These are phyloP conservation scores for Cyclanthera cordifolia DNA, from an alignment of 306 rosid genomes.

Conservation along the genomic window DNA sequence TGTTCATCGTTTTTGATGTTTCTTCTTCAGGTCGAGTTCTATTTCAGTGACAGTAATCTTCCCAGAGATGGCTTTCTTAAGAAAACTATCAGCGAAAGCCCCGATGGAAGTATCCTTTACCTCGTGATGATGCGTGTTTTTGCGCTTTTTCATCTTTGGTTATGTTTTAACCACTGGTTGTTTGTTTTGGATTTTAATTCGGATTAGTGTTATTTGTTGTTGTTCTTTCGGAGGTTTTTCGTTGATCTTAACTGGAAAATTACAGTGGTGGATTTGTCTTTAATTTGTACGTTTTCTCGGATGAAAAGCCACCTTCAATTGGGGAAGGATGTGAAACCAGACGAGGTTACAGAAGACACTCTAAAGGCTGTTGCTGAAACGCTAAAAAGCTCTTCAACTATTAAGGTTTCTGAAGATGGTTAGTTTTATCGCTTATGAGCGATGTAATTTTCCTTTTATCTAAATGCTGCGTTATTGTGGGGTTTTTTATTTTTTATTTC, in stretches of 20 bases:
- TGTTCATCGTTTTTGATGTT: background rate
- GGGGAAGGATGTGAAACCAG: slow-evolving; percentile 42
- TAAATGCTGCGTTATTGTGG: background rate
- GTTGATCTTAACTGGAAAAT: slow-evolving; percentile 37
- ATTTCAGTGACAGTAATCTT: slow-evolving; percentile 90
- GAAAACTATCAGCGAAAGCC: slow-evolving; percentile 44
- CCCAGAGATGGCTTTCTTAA: slow-evolving; percentile 56
- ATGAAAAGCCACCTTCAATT: slow-evolving; percentile 62
- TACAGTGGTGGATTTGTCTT: slow-evolving; percentile 60
- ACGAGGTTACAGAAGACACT: slow-evolving; percentile 34
- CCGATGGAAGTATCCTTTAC: slow-evolving; percentile 77
- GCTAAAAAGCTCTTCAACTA: slow-evolving; percentile 36
- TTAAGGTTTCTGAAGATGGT: slow-evolving; percentile 84
- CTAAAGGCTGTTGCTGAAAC: slow-evolving; percentile 62
- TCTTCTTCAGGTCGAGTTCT: slow-evolving; percentile 62
- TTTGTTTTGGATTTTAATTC: background rate
- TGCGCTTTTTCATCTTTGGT: background rate
- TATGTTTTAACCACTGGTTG: too few species aligned
- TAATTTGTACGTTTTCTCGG: slow-evolving; percentile 69
- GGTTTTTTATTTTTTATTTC: background rate
- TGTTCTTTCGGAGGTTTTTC: background rate
- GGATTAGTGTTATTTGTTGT: background rate
- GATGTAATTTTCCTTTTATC: background rate
- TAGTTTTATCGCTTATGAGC: slow-evolving; percentile 10
- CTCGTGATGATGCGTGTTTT: background rate